Evolutionary conservation across 768 basidiomycete genomes (phyloP).

Genomic region (Hericium rajendrae): DNA sequence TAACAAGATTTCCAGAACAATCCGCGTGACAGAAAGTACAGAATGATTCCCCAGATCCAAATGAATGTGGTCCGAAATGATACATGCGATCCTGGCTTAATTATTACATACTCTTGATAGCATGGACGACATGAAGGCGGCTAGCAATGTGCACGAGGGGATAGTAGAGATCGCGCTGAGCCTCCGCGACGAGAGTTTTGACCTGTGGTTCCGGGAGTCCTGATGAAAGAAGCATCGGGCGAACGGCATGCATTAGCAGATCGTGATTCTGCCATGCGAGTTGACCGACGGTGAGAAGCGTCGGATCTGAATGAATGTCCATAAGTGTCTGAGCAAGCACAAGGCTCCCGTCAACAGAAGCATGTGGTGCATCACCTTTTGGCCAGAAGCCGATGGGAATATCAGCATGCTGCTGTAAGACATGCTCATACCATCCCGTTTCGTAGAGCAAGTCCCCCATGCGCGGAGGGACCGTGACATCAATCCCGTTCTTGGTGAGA

Average conservation of each 20-base stretch:
- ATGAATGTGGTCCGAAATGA: constrained; percentile 1
- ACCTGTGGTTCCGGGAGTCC: constrained; percentile 46
- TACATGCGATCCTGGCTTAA: not conserved
- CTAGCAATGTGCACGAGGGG: constrained; percentile 41
- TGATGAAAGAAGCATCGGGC: constrained; percentile 45
- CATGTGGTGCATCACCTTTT: constrained; percentile 31
- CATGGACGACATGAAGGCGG: constrained; percentile 53
- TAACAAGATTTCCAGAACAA: not conserved
- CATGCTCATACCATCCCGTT: constrained; percentile 45
- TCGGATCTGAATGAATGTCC: constrained; percentile 32
- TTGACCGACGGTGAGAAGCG: constrained; percentile 55
- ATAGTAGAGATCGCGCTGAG: constrained; percentile 58
- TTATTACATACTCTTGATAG: constrained; percentile 21
- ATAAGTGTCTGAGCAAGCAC: constrained; percentile 5
- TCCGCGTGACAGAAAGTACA: not conserved
- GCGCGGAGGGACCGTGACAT: constrained; percentile 47
- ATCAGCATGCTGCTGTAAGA: constrained; percentile 45
- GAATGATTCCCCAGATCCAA: constrained; percentile 6
- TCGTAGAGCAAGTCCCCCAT: constrained; percentile 39
- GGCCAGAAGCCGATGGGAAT: constrained; percentile 67
- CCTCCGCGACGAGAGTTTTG: constrained; percentile 47
- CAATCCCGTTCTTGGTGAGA: constrained; percentile 41
- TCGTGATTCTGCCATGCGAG: constrained; percentile 70
- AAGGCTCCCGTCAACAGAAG: constrained; percentile 4
- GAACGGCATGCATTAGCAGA: constrained; percentile 51